Base-by-base conservation (phyloP, 129 eudicot species). In the Escallonia herrerae region DNA sequence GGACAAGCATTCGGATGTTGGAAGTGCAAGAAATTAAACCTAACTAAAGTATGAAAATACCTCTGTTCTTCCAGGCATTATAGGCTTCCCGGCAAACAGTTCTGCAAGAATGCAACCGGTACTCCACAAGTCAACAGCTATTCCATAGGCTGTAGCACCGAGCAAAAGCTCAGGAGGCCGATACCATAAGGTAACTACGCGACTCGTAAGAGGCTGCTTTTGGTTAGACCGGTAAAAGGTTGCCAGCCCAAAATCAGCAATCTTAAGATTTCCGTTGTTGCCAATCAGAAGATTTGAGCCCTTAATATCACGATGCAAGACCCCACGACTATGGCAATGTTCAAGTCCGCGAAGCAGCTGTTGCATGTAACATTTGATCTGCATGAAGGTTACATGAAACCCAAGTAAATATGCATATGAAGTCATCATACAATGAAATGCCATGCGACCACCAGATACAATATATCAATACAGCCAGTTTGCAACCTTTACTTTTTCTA, bases 31-130 rank as follows among this genome's bases (percentile, higher is more conserved):
- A 55, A 15, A 55, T 15, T 3, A 55, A 55, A 55, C 37, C 37
- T 56, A 33, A 37, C 4, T 15, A 37, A 52, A 40, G 14, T 5
- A 38, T 7, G 60, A 5, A 44, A 55, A 11, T 84, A 85, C 91
- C 87, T 85, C 91, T n/a, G 91, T 85, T 75, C 91, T 79, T 76
- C 91, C 91, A 0, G 84, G 84, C 91, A 85, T 81, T 49, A 85
- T 82, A 54, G 87, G 84, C 72, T 79, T 85, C 54, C 87, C 87
- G 39, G 82, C 87, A 75, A 72, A 78, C 14, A 85, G 76, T 64
- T 85, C 91, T 5, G 91, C 91, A 56, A 85, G 84, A 56, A 85
- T 81, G 64, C 91, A 85, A 67, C 91, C 91, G 12, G 87, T 68
- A 76, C 91, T 85, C 91, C 91, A 85, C 65, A 85, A 78, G 62